These are phyloP conservation scores for Cercospora canescens DNA, from an alignment of 2,329 filamentous ascomycete genomes.

Conservation along the genomic window DNA sequence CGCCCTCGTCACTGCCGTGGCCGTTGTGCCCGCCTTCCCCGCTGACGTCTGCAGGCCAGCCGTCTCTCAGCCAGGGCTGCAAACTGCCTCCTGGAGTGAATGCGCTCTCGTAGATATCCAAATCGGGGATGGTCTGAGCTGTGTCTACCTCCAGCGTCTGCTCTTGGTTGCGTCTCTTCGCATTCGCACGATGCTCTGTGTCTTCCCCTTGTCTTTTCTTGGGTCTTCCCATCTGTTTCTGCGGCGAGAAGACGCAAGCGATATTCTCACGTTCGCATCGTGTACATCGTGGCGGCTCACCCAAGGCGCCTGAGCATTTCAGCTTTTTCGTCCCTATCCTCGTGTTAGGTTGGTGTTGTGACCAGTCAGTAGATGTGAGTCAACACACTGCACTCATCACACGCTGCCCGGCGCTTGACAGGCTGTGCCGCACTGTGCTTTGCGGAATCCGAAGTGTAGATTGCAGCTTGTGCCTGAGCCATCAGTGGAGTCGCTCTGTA, in stretches of 20 bases:
- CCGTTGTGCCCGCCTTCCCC: conserved; percentile 8
- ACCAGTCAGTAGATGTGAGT: neutral
- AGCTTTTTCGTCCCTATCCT: conserved; percentile 48
- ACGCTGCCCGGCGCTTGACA: conserved; percentile 39
- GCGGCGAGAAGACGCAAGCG: conserved; percentile 47
- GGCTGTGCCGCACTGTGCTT: neutral
- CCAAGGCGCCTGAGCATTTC: conserved; percentile 43
- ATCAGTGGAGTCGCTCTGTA: neutral
- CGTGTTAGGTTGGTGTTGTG: conserved; percentile 3
- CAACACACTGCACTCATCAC: conserved; percentile 44
- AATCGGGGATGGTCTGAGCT: conserved; percentile 2
- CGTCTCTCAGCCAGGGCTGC: conserved; percentile 26
- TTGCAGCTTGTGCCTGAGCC: conserved; percentile 1
- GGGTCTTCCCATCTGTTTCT: conserved; percentile 54
- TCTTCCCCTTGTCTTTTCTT: conserved; percentile 41
- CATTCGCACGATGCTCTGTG: neutral
- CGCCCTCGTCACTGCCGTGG: neutral
- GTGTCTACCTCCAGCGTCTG: neutral
- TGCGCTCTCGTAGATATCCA: conserved; percentile 17
- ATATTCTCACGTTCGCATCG: conserved; percentile 45
- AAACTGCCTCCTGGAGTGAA: conserved; percentile 25
- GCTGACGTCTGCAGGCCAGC: conserved; percentile 12
- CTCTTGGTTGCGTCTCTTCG: neutral
- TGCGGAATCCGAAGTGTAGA: neutral
- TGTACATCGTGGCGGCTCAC: conserved; percentile 43